Evolutionary conservation across 306 rosid genomes (phyloP).

Genomic region (Lathyrus oleraceus): DNA sequence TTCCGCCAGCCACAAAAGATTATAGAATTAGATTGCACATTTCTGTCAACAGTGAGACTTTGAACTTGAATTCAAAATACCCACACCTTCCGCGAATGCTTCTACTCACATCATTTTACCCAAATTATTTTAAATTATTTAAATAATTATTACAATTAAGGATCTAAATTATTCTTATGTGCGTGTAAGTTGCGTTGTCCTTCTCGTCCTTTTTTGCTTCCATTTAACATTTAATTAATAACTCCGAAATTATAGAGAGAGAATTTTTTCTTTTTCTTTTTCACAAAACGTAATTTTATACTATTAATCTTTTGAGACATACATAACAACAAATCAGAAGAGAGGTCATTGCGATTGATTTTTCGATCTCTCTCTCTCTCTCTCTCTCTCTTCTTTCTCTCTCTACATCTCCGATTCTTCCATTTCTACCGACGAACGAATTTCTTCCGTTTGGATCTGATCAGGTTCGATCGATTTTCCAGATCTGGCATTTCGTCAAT

Average conservation of each 20-base stretch:
- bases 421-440: constrained; percentile 31
- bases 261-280: background rate
- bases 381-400: constrained; percentile 6
- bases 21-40: background rate
- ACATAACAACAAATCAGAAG: constrained; percentile 27
- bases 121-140: too few species aligned
- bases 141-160: too few species aligned
- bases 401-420: constrained; percentile 11
- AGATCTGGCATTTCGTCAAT: constrained; percentile 42
- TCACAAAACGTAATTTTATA: background rate
- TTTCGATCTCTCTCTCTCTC: constrained; percentile 1
- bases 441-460: constrained; percentile 34
- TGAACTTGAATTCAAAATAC: background rate
- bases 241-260: constrained; percentile 40
- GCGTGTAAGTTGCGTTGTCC: constrained; percentile 71
- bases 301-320: constrained; percentile 6
- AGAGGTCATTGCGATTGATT: constrained; percentile 28
- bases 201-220: constrained; percentile 41
- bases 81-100: background rate
- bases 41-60: constrained; percentile 5
- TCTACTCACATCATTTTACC: background rate
- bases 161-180: constrained; percentile 6
- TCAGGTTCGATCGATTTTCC: constrained; percentile 42
- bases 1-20: constrained; percentile 5
- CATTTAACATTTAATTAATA: constrained; percentile 9